Evolutionary conservation across 305 asterid species (phyloP).

Genomic region (Fraxinus velutina): DNA sequence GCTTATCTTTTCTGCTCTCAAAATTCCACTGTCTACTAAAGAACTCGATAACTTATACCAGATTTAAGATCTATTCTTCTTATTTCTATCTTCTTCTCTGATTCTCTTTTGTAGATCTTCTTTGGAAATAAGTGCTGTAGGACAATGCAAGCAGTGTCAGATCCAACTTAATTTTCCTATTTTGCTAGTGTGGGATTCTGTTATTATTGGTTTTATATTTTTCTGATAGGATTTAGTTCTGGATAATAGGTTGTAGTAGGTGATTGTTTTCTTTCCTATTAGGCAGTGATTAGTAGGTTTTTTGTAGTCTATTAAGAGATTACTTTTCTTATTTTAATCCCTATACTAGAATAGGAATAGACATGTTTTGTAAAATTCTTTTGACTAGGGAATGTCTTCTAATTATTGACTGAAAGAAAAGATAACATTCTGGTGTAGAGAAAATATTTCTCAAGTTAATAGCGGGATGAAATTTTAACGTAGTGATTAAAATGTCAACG

Average conservation of each 20-base stretch:
- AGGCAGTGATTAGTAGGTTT: background rate
- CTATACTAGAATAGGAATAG: background rate
- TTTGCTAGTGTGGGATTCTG: slow-evolving; percentile 1
- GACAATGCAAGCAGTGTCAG: background rate
- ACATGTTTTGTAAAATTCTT: background rate
- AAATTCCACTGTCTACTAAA: background rate
- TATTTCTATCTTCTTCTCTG: background rate
- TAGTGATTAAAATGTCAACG: background rate
- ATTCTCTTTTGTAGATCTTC: background rate
- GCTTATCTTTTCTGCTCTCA: background rate
- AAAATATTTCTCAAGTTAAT: background rate
- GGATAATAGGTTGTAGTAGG: background rate
- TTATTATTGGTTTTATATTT: background rate
- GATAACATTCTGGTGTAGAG: background rate
- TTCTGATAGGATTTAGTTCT: background rate
- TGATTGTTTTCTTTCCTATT: background rate
- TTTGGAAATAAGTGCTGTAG: background rate
- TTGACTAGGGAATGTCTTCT: background rate
- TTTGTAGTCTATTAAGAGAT: background rate
- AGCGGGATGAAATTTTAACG: background rate
- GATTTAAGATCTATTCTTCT: background rate
- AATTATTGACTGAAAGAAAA: background rate
- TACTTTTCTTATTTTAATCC: background rate
- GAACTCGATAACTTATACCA: background rate
- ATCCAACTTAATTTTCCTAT: background rate